A percentile compares a stretch with the other conserved stretches of the same genome.
Evolutionary conservation across 116 monocot species (phyloP).

Genomic region (Posidonia oceanica): DNA sequence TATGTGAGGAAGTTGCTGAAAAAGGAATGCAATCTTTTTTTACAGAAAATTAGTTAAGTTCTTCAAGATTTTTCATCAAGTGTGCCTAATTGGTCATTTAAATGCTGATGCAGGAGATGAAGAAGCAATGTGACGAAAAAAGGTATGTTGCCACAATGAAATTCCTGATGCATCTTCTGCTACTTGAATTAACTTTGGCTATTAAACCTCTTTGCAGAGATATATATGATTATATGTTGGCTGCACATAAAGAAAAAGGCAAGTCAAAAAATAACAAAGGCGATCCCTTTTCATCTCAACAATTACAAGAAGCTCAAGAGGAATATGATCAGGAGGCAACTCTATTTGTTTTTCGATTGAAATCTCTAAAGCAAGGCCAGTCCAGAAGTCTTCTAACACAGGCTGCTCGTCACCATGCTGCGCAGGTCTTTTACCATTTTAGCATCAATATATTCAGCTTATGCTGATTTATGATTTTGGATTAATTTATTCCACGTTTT

Average conservation of each 20-base stretch:
- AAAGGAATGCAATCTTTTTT: neutral
- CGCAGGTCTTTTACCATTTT: constrained; percentile 49
- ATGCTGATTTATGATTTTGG: neutral
- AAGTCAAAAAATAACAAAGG: constrained; percentile 33
- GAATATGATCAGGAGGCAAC: constrained; percentile 67
- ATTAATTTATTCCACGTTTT: neutral
- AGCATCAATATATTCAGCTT: neutral
- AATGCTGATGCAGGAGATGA: constrained; percentile 57
- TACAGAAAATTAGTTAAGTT: neutral
- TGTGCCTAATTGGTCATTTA: neutral
- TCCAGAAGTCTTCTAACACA: constrained; percentile 87
- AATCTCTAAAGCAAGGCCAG: constrained; percentile 90
- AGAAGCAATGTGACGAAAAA: constrained; percentile 63
- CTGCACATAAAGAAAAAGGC: constrained; percentile 46
- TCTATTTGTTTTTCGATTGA: constrained; percentile 76
- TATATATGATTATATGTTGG: constrained; percentile 31
- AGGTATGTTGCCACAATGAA: constrained; percentile 20
- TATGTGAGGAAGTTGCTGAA: too few relatives aligned
- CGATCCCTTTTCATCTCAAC: constrained; percentile 40
- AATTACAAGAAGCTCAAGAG: constrained; percentile 56
- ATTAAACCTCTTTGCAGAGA: constrained; percentile 7
- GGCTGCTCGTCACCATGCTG: constrained; percentile 90
- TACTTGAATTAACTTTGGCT: neutral
- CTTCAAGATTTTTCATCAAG: neutral
- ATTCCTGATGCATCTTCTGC: neutral